Conservation (phyloP, 768 basidiomycete species). For the Fomitopsis serialis region DNA sequence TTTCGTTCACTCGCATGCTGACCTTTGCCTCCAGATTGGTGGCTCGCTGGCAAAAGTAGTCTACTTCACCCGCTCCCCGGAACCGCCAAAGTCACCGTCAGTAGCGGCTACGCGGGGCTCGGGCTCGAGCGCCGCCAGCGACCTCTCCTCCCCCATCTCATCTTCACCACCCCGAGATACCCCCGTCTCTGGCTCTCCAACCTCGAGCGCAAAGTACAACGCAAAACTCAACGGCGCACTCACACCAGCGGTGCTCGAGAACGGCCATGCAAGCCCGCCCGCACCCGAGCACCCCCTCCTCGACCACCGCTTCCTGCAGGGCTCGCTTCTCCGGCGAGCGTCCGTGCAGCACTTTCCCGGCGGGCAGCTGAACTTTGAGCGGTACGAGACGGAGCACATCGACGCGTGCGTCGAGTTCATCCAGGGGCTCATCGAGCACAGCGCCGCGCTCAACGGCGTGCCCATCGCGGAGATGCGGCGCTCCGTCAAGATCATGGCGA, state of each 20-base stretch:
- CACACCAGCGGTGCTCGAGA: slow-evolving; percentile 65
- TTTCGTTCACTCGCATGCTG: slow-evolving; percentile 4
- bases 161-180: slow-evolving; percentile 26
- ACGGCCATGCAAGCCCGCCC: slow-evolving; percentile 21
- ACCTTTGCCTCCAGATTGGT: slow-evolving; percentile 62
- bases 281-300: slow-evolving; percentile 31
- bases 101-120: slow-evolving; percentile 56
- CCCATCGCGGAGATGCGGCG: slow-evolving; percentile 86
- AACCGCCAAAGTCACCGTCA: slow-evolving; percentile 76
- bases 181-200: slow-evolving; percentile 21
- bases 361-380: slow-evolving; percentile 94
- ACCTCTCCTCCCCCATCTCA: slow-evolving; percentile 29
- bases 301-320: slow-evolving; percentile 45
- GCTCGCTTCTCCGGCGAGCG: slow-evolving; percentile 63
- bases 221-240: slow-evolving; percentile 64
- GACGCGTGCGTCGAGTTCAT: slow-evolving; percentile 83
- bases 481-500: slow-evolving; percentile 95
- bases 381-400: slow-evolving; percentile 92
- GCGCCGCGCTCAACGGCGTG: slow-evolving; percentile 82
- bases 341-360: slow-evolving; percentile 85
- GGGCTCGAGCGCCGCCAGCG: slow-evolving; percentile 44
- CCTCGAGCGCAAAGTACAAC: slow-evolving; percentile 27
- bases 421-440: slow-evolving; percentile 77
- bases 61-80: slow-evolving; percentile 93
- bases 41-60: slow-evolving; percentile 97